phyloP scores from a whole-genome alignment of 441 rosid species.

The Bocquillonia castaneifolia region DNA sequence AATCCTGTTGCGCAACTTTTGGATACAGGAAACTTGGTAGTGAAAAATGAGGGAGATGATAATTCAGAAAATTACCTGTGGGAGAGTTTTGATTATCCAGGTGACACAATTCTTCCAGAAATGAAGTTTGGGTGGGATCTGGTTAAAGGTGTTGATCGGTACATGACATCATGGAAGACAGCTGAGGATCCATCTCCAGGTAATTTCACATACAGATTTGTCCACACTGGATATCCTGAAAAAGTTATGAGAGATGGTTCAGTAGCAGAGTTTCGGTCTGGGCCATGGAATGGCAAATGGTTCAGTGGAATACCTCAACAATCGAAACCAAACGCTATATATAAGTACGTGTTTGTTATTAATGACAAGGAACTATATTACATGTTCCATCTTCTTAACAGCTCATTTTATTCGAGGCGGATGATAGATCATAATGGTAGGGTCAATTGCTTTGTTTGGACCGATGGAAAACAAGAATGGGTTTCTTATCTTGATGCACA shows the following conservation, averaged over 20 bases:
- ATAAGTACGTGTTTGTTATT: background rate
- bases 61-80: constrained; percentile 4
- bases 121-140: constrained; percentile 35
- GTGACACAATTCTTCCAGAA: constrained; percentile 26
- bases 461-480: background rate
- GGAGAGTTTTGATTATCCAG: constrained; percentile 33
- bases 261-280: background rate
- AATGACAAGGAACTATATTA: constrained; percentile 16
- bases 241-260: constrained; percentile 7
- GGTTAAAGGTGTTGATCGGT: constrained; percentile 15
- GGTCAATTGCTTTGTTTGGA: constrained; percentile 4
- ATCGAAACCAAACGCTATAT: constrained; percentile 14
- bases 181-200: constrained; percentile 31
- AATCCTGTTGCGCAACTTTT: constrained; percentile 17
- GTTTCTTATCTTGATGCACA: background rate
- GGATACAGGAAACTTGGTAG: constrained; percentile 22
- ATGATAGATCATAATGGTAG: constrained; percentile 15
- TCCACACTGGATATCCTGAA: constrained; percentile 23
- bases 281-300: constrained; percentile 29
- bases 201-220: constrained; percentile 8
- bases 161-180: constrained; percentile 31
- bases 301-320: constrained; percentile 17
- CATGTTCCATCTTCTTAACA: background rate
- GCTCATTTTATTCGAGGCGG: constrained; percentile 16
- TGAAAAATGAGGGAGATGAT: constrained; percentile 27